Conservation (phyloP, 2,329 filamentous ascomycete species). For the Pseudocercospora macadamiae region DNA sequence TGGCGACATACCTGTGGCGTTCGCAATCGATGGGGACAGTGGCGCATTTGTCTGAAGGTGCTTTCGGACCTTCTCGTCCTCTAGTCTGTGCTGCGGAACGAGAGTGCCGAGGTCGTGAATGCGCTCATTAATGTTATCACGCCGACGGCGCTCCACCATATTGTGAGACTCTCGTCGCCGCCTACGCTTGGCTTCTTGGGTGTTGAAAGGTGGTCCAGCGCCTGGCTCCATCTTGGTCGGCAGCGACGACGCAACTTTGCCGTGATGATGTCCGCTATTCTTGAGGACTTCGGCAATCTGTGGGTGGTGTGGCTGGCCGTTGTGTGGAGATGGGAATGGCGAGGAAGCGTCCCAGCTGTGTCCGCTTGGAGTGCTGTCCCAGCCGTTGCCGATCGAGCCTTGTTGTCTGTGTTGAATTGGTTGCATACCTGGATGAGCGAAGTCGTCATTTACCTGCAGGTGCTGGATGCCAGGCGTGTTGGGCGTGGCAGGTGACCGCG, state of each 20-base stretch:
- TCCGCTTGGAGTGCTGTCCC: conserved; percentile 78
- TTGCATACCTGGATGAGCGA: conserved; percentile 37
- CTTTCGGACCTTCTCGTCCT: conserved; percentile 96
- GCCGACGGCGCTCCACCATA: conserved; percentile 86
- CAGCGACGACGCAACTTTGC: conserved; percentile 62
- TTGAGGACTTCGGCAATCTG: conserved; percentile 89
- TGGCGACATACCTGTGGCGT: conserved; percentile 67
- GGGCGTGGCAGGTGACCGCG: conserved; percentile 79
- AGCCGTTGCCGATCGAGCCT: conserved; percentile 66
- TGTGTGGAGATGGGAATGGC: conserved; percentile 83
- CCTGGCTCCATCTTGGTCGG: conserved; percentile 77
- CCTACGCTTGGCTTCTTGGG: conserved; percentile 91
- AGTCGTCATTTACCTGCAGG: conserved; percentile 68
- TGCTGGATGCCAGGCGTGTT: conserved; percentile 78
- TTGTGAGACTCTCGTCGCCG: conserved; percentile 93
- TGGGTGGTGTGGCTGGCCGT: conserved; percentile 63
- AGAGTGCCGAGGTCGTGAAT: conserved; percentile 96
- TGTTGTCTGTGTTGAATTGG: conserved; percentile 56
- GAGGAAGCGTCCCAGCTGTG: conserved; percentile 82
- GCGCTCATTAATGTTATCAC: conserved; percentile 98
- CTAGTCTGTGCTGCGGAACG: conserved; percentile 86
- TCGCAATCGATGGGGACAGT: conserved; percentile 74
- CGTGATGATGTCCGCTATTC: conserved; percentile 68
- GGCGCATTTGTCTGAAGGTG: conserved; percentile 91
- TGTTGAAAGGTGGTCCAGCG: conserved; percentile 61